Base-by-base conservation (phyloP, 2,329 filamentous ascomycete species). In the Trichoderma harzianum region DNA sequence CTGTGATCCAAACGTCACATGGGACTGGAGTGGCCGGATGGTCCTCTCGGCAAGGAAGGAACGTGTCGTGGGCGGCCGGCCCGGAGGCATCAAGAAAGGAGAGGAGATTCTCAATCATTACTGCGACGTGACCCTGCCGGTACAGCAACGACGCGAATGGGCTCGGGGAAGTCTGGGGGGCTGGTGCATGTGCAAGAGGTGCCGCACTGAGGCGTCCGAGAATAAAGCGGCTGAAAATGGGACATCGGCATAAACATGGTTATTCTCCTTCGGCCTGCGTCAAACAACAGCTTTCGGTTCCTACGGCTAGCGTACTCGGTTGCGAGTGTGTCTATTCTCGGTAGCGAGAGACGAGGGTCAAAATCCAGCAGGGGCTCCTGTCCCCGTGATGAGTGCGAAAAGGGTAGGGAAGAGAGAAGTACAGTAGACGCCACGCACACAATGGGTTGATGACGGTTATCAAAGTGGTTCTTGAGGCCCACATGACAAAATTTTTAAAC, bases 41-140 rank as follows among this genome's bases (percentile, higher is more conserved):
- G 87, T 89, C 43, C 88, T 96, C 72, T 89, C 85, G 84, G 88
- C 89, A 2, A 84, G 90, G 62, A 84, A 89, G 73, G 83, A 86
- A 74, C 84, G 89, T 47, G 84, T 92, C 5, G 82, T 87, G 7
- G 87, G 86, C 78, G 76, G 79, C 51, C 76, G 76, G 1, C 80
- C 82, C 1, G 87, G 87, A 0, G 93, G 93, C 0, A 90, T 98
- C 76, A 89, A 86, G 76, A 88, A 89, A 66, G 95, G 92, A 6
- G 90, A 97, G 73, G 95, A 99, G 84, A 90, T 98, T 58, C 81
- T 97, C 74, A 97, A 94, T 79, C 95, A 98, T 82, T 99, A 99
- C 80, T 98, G 95, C 80, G 96, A 98, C 82, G 87, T 97, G 68
- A 86, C 89, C 24, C 80, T 98, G 72, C 86, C 89, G 0, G 94